Base-by-base conservation (phyloP, 495 filamentous ascomycete species). In the Hypoxylon crocopeplum region DNA sequence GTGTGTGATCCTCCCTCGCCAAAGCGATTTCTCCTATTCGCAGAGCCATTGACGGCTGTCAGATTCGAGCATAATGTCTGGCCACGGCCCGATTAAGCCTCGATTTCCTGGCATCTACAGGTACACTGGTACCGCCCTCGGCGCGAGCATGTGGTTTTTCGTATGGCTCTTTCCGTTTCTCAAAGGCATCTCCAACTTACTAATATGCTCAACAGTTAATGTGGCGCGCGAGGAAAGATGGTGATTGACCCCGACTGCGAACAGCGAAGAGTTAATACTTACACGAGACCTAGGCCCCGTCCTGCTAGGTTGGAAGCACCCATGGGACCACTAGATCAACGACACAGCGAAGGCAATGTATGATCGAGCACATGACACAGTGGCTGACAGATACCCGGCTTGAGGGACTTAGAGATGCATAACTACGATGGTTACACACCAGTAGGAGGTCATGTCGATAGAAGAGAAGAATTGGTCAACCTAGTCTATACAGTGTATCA, bases 71-170 rank as follows among this genome's bases (percentile, higher is more conserved):
- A 53, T 47, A 48, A 68, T 70, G 56, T 59, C 62, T 53, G 69
- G 57, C 19, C 40, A n/a, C 41, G 52, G 55, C 52, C 51, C 53
- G n/a, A 58, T 59, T 8, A 60, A 46, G 65, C 87, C 30, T n/a
- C n/a, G n/a, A n/a, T n/a, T n/a, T n/a, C 86, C 89, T 48, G 86
- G 84, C 47, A 68, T 96, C 67, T 95, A 98, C 77, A 83, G 91
- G 68, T 88, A 90, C 70, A 80, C 86, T 34, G 94, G 90, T 36
- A 97, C 91, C 21, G 88, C 85, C 47, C 77, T 99, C 42, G 91
- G 92, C 56, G 94, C 94, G 16, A 89, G 87, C 78, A 99, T 98
- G 95, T 99, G 94, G 94, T 98, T 98, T 78, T 98, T 92, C 75
- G 94, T 98, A 83, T 67, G 89, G 68, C 45, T 40, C 5, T 17